Evolutionary conservation across 1,139 yeast species (phyloP).

Genomic region (Pichia sp.): DNA sequence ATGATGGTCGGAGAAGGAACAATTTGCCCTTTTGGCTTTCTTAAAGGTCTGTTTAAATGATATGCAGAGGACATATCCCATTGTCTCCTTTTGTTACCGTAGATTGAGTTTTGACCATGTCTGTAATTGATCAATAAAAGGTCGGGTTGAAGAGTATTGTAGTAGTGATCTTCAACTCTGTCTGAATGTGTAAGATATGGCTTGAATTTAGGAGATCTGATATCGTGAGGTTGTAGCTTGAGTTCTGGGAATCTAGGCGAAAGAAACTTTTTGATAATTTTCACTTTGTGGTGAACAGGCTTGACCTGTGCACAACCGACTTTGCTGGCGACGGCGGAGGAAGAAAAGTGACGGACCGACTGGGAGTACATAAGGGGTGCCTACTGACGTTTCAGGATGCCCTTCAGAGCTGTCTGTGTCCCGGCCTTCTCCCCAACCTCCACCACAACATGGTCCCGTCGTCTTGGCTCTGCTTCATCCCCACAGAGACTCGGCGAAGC

Average conservation of each 20-base stretch:
- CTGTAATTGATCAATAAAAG: constrained; percentile 68
- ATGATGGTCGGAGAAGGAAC: constrained; percentile 68
- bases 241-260: constrained; percentile 65
- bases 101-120: constrained; percentile 49
- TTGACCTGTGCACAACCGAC: constrained; percentile 75
- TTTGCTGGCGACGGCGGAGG: constrained; percentile 38
- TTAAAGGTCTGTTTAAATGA: constrained; percentile 71
- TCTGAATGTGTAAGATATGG: constrained; percentile 73
- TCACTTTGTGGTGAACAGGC: constrained; percentile 88
- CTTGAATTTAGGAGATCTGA: constrained; percentile 67
- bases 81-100: constrained; percentile 68
- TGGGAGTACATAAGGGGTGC: background rate
- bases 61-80: constrained; percentile 93
- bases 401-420: no score
- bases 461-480: no score
- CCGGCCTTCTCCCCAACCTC: no score
- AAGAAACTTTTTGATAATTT: constrained; percentile 62
- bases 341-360: constrained; percentile 41
- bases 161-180: constrained; percentile 73
- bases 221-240: constrained; percentile 60
- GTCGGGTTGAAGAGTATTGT: constrained; percentile 68
- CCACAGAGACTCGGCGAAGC: no score
- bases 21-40: constrained; percentile 59
- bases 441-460: no score
- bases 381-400: background rate